Evolutionary conservation across 2,329 filamentous ascomycete genomes (phyloP).

Genomic region (Aulographum hederae): DNA sequence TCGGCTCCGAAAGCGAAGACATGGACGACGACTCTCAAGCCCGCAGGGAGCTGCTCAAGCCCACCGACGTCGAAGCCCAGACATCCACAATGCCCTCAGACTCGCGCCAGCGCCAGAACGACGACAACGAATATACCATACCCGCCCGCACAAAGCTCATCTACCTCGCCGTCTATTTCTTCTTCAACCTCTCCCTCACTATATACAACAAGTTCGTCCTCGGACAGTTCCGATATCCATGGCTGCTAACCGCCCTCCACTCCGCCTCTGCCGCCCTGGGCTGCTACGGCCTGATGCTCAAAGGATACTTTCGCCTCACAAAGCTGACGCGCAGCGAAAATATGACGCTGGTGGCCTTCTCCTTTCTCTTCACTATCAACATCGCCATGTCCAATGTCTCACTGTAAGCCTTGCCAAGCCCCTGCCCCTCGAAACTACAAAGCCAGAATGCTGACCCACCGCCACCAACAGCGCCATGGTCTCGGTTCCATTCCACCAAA

Average conservation of each 20-base stretch:
- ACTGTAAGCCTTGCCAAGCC: conserved; percentile 19
- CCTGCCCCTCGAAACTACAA: too few relatives aligned
- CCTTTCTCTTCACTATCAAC: conserved; percentile 42
- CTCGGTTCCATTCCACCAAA: conserved; percentile 48
- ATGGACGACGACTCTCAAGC: conserved; percentile 1
- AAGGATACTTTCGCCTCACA: conserved; percentile 34
- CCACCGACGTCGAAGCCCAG: conserved; percentile 5
- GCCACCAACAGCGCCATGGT: conserved; percentile 28
- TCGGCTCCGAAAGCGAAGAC: conserved; percentile 1
- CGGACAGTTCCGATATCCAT: conserved; percentile 39
- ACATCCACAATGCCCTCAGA: not conserved
- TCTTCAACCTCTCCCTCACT: conserved; percentile 31
- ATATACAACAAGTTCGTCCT: conserved; percentile 42
- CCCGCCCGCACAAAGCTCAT: conserved; percentile 28
- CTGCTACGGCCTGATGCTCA: conserved; percentile 32
- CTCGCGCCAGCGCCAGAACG: not conserved
- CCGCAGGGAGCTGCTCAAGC: not conserved
- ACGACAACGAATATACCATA: conserved; percentile 22
- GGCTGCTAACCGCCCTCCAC: conserved; percentile 41
- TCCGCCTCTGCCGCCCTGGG: conserved; percentile 38
- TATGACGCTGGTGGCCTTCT: conserved; percentile 38
- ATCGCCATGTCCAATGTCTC: conserved; percentile 47
- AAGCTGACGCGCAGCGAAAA: conserved; percentile 34
- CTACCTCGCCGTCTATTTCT: conserved; percentile 34
- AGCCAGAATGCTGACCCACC: not conserved